Evolutionary conservation across 1,284 basidiomycete genomes (phyloP).

Genomic region (Ustilago sp.): DNA sequence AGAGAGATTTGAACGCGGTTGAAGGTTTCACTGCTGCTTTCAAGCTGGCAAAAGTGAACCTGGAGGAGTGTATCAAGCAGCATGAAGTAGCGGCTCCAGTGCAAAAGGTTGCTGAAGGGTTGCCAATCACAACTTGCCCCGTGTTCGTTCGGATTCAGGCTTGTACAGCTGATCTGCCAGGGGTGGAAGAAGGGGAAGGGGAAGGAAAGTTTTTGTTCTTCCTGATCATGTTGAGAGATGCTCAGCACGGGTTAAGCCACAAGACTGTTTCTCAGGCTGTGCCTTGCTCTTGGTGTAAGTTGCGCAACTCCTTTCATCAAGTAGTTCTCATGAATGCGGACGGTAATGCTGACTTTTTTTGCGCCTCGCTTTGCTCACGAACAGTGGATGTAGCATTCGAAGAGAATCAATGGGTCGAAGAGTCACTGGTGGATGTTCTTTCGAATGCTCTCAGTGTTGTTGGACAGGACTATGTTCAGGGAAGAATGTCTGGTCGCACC

Average conservation of each 20-base stretch:
- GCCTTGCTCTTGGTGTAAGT: slow-evolving; percentile 65
- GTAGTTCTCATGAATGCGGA: background rate
- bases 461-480: slow-evolving; percentile 64
- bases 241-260: slow-evolving; percentile 61
- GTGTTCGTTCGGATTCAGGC: slow-evolving; percentile 95
- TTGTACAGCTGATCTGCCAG: slow-evolving; percentile 47
- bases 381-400: slow-evolving; percentile 63
- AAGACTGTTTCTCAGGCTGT: slow-evolving; percentile 63
- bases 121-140: slow-evolving; percentile 86
- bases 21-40: slow-evolving; percentile 85
- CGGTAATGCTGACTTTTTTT: background rate
- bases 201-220: slow-evolving; percentile 54
- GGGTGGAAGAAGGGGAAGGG: slow-evolving; percentile 8
- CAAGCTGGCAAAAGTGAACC: slow-evolving; percentile 79
- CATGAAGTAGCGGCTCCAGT: slow-evolving; percentile 73
- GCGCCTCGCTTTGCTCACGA: background rate
- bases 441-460: slow-evolving; percentile 61
- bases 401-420: slow-evolving; percentile 67
- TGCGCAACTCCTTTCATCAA: background rate
- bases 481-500: slow-evolving; percentile 54
- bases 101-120: slow-evolving; percentile 14
- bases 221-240: slow-evolving; percentile 61
- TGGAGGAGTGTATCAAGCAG: slow-evolving; percentile 80
- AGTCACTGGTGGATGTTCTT: slow-evolving; percentile 64
- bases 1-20: slow-evolving; percentile 82